These are phyloP conservation scores for Penicillium thymicola DNA, from an alignment of 2,329 filamentous ascomycete genomes.

Conservation along the genomic window DNA sequence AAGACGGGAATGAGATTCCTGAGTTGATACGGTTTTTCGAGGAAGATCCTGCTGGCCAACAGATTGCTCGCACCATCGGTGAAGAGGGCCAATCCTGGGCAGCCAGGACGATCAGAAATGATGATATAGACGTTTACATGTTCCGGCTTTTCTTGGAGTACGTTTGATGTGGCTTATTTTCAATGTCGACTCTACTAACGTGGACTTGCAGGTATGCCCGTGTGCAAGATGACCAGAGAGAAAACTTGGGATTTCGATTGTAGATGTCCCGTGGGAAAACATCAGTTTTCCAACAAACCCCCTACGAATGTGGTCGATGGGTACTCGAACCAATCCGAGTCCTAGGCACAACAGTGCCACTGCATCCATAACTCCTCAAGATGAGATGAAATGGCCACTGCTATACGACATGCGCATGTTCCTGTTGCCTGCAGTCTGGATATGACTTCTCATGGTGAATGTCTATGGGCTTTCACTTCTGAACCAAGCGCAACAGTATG, in stretches of 20 bases:
- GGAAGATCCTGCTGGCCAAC: slow-evolving; percentile 46
- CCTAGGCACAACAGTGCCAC: neutral
- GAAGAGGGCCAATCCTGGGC: slow-evolving; percentile 56
- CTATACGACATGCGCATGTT: neutral
- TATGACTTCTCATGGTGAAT: no score
- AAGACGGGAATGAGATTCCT: slow-evolving; percentile 51
- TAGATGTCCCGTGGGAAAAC: neutral
- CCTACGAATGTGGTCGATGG: no score
- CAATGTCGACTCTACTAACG: neutral
- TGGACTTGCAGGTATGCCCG: slow-evolving; percentile 9
- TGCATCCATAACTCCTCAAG: neutral
- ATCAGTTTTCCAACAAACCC: neutral
- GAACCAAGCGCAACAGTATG: neutral
- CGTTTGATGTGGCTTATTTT: neutral
- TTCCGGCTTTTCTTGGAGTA: slow-evolving; percentile 55
- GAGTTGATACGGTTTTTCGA: slow-evolving; percentile 51
- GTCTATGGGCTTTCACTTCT: no score
- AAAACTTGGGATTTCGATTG: neutral
- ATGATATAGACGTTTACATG: slow-evolving; percentile 57
- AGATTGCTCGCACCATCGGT: slow-evolving; percentile 52
- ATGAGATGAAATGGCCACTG: neutral
- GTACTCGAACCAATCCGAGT: neutral
- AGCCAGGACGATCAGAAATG: slow-evolving; percentile 51
- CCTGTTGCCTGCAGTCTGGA: neutral
- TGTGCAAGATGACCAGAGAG: slow-evolving; percentile 9